phyloP scores from a whole-genome alignment of 2,329 filamentous ascomycete genomes.

The Ophiocordyceps sinensis region DNA sequence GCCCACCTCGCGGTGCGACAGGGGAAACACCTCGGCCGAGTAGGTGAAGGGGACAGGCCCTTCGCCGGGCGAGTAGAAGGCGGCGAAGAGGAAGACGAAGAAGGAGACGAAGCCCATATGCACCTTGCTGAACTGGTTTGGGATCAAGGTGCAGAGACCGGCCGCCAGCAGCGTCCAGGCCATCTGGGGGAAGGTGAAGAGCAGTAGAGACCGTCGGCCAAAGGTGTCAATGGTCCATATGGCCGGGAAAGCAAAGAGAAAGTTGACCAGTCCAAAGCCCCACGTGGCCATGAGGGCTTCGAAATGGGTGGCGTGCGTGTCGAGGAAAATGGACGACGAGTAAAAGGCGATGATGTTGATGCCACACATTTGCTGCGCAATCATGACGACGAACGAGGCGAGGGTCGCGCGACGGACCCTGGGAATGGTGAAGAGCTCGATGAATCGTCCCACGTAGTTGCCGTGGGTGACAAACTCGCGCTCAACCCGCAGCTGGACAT shows the following conservation, averaged over 20 bases:
- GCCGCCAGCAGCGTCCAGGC: slow-evolving; percentile 24
- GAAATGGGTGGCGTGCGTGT: slow-evolving; percentile 40
- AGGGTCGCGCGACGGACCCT: slow-evolving; percentile 58
- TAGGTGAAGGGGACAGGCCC: slow-evolving; percentile 56
- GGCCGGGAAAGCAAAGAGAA: slow-evolving; percentile 42
- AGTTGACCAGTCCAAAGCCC: slow-evolving; percentile 44
- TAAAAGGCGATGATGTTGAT: slow-evolving; percentile 70
- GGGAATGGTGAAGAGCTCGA: slow-evolving; percentile 54
- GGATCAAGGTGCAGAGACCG: slow-evolving; percentile 37
- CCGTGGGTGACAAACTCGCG: slow-evolving; percentile 29
- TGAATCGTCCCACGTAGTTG: slow-evolving; percentile 47
- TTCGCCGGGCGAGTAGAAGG: slow-evolving; percentile 38
- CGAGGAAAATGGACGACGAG: slow-evolving; percentile 45
- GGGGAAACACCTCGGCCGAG: slow-evolving; percentile 54
- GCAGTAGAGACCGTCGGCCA: slow-evolving; percentile 34
- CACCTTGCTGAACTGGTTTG: slow-evolving; percentile 14
- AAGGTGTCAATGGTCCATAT: slow-evolving; percentile 45
- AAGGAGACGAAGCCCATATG: slow-evolving; percentile 33
- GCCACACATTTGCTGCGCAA: slow-evolving; percentile 56
- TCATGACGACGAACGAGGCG: slow-evolving; percentile 70
- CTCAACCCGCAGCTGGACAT: slow-evolving; percentile 50
- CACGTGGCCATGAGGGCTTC: slow-evolving; percentile 44
- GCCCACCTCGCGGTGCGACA: slow-evolving; percentile 56
- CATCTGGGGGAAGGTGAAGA: slow-evolving; percentile 28
- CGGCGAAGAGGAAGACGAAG: slow-evolving; percentile 42